Evolutionary conservation across 2,329 filamentous ascomycete genomes (phyloP).

Genomic region (Amauroascus niger): DNA sequence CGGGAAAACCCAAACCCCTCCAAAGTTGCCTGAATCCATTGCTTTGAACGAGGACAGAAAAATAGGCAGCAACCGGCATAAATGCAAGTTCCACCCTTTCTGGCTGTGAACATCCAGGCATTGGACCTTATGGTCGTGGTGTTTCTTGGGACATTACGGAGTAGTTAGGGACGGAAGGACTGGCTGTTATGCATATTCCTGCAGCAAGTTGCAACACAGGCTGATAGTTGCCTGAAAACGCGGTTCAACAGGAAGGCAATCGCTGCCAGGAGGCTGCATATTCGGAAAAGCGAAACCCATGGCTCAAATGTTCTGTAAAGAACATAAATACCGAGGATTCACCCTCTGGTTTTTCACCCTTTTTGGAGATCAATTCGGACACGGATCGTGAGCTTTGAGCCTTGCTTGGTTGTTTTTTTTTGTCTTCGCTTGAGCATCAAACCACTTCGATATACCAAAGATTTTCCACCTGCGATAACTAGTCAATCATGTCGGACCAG

Average conservation of each 20-base stretch:
- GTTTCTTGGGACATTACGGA: too few relatives aligned
- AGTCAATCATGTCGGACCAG: neutral
- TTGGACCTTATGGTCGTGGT: too few relatives aligned
- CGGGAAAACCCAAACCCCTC: neutral
- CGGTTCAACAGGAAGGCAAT: too few relatives aligned
- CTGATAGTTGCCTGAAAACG: neutral
- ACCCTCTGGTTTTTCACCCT: neutral
- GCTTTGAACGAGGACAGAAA: neutral
- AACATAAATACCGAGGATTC: neutral
- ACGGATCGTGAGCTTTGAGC: too few relatives aligned
- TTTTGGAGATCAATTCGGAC: neutral
- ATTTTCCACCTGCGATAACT: neutral
- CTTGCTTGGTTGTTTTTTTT: too few relatives aligned
- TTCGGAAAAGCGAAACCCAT: neutral
- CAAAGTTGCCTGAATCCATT: neutral
- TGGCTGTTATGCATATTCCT: too few relatives aligned
- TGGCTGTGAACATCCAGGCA: neutral
- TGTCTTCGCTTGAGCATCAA: too few relatives aligned
- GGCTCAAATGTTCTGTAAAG: neutral
- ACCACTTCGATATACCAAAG: too few relatives aligned
- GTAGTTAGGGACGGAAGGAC: too few relatives aligned
- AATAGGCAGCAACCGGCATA: neutral
- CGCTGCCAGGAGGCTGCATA: too few relatives aligned
- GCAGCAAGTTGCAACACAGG: neutral
- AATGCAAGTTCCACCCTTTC: neutral